Percentiles rank a stretch among this genome's conserved stretches.
Conservation (phyloP, 345 rosid species). For the Stellera chamaejasme region DNA sequence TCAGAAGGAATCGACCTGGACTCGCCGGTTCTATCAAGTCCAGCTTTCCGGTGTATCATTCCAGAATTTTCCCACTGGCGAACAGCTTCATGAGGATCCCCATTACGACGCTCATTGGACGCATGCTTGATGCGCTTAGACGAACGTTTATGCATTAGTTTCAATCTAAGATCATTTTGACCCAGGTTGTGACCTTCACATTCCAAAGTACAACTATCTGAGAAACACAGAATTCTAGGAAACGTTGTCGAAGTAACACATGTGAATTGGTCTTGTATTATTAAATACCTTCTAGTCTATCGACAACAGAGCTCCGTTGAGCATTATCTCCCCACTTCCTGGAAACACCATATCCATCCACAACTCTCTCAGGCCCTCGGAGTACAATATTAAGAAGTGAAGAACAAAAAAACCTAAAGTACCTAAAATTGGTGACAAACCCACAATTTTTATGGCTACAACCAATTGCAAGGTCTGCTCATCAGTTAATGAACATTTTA, state of each 20-base stretch:
- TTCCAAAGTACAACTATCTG: constrained; percentile 7
- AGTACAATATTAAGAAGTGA: background rate
- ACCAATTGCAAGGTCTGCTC: too few relatives aligned
- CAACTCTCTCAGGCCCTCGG: background rate
- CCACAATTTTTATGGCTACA: too few relatives aligned
- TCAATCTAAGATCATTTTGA: constrained; percentile 31
- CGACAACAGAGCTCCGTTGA: constrained; percentile 11
- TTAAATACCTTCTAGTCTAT: constrained; percentile 11
- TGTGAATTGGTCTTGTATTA: background rate
- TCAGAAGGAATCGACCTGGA: constrained; percentile 5
- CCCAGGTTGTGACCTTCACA: constrained; percentile 25
- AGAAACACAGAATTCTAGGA: constrained; percentile 2
- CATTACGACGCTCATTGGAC: constrained; percentile 10
- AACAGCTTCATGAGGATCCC: constrained; percentile 1
- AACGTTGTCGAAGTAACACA: background rate
- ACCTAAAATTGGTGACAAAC: too few relatives aligned
- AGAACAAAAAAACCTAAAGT: background rate
- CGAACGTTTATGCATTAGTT: constrained; percentile 13
- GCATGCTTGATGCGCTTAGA: background rate
- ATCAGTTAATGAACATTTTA: too few relatives aligned
- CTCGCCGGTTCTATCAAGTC: constrained; percentile 12
- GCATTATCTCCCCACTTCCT: constrained; percentile 20
- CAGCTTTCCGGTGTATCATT: constrained; percentile 10
- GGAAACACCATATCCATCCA: constrained; percentile 1
- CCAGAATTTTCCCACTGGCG: constrained; percentile 11